A percentile compares a stretch with the other conserved stretches of the same genome.
Conservation (phyloP, 108 stramenopile species). For the Stephanodiscus minutulus region DNA sequence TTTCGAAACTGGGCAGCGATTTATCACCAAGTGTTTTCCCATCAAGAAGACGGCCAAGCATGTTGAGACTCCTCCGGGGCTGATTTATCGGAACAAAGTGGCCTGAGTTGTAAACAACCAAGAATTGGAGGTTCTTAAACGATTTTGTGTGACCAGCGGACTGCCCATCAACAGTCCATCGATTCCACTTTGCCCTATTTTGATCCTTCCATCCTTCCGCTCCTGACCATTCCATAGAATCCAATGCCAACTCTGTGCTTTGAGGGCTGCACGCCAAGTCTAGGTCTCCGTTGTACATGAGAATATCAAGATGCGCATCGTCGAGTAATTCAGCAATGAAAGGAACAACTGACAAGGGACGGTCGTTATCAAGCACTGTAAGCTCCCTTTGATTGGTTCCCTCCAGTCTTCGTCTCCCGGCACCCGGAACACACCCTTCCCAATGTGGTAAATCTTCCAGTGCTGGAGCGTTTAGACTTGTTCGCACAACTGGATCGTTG, state of each 20-base stretch:
- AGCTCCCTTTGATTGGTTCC: conserved; percentile 26
- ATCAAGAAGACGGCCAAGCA: conserved; percentile 58
- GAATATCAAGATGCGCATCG: conserved; percentile 62
- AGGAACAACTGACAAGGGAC: conserved; percentile 59
- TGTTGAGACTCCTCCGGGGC: conserved; percentile 52
- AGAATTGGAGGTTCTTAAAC: conserved; percentile 54
- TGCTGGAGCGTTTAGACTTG: conserved; percentile 58
- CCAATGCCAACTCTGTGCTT: conserved; percentile 61
- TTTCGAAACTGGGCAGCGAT: not conserved
- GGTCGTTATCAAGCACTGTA: conserved; percentile 57
- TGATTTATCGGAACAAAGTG: conserved; percentile 75
- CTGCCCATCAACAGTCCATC: conserved; percentile 56
- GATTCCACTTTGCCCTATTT: conserved; percentile 39
- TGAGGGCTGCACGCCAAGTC: conserved; percentile 63
- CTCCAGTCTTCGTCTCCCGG: conserved; percentile 52
- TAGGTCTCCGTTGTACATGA: conserved; percentile 77
- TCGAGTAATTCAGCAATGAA: conserved; percentile 78
- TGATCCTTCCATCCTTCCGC: conserved; percentile 50
- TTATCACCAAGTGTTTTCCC: conserved; percentile 49
- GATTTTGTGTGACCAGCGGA: conserved; percentile 62
- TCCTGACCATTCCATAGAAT: conserved; percentile 73
- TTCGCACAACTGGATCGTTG: conserved; percentile 60
- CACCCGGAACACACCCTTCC: conserved; percentile 67
- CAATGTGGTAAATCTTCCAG: conserved; percentile 35
- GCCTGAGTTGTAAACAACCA: conserved; percentile 67